Evolutionary conservation across 768 basidiomycete species (phyloP), one percentile per base, ranked within the genome.

Genomic region (Sarcodon sp.): DNA sequence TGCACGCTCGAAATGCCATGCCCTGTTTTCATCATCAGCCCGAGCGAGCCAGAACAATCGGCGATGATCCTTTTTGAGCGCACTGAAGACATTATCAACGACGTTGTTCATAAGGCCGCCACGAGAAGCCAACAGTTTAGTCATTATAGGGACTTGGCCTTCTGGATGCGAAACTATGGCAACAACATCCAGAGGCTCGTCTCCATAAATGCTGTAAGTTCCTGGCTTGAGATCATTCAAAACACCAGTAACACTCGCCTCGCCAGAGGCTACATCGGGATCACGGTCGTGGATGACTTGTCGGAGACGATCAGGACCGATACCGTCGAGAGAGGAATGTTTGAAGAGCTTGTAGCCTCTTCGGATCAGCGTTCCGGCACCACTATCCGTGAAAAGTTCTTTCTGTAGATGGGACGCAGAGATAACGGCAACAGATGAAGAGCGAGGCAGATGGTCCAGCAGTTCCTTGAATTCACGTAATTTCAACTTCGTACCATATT

Each of bases 381-480:
- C 96, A 45, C 80, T 88, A 61, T 99, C 96, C 44, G 96, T 99
- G 71, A 99, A 99, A 43, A 98, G 83, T 66, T 99, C 96, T 66
- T 92, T 93, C 65, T 99, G 96, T 35, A 99, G 76, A 56, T 81
- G 80, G 52, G 87, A 74, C 45, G 91, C 80, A 45, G 88, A 89
- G 67, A 99, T 99, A 67, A 99, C 91, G 55, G 96, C 94, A 46
- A 99, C 96, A 35, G 93, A 97, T 13, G 94, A 96, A 3, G 96
- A 87, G 50, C 96, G 92, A 12, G 96, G 96, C 53, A 98, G 89
- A 68, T 93, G 85, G 61, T 98, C 96, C 39, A 99, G 79, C 47
- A 99, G 82, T 60, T 98, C 96, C 69, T 99, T 99, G 75, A 99
- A 97, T 65, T 98, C 94, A 54, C 96, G 85, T 49, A 99, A 76